phyloP scores from a whole-genome alignment of 257 asterid species.

The Nicotiana noctiflora region DNA sequence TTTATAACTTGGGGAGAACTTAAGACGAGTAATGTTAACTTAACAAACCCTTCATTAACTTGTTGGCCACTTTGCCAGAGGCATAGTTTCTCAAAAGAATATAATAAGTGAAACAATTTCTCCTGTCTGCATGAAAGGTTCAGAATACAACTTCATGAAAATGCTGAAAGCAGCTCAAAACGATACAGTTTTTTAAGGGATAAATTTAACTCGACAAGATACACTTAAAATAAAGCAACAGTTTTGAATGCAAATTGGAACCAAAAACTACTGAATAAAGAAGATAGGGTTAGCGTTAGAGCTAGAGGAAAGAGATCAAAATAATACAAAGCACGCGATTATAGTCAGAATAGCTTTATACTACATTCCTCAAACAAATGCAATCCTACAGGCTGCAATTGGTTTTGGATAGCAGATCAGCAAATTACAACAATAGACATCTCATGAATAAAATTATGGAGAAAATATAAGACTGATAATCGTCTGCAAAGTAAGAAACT shows the following conservation, averaged over 20 bases:
- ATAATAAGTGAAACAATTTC: not conserved
- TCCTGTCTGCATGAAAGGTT: not conserved
- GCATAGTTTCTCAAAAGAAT: not conserved
- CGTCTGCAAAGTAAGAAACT: not conserved
- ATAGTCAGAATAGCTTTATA: not conserved
- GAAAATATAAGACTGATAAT: not conserved
- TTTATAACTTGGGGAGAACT: not conserved
- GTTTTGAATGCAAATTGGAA: not conserved
- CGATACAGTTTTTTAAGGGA: not conserved
- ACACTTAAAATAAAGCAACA: not conserved
- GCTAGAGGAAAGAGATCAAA: not conserved
- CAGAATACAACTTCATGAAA: not conserved
- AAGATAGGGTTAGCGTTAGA: not conserved
- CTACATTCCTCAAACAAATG: not conserved
- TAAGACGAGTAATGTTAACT: not conserved
- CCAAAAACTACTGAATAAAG: not conserved
- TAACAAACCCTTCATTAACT: not conserved
- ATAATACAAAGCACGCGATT: not conserved
- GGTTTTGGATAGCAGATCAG: not conserved
- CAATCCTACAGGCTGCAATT: not conserved
- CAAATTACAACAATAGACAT: not conserved
- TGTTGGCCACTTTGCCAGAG: not conserved
- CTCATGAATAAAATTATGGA: not conserved
- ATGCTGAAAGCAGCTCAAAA: not conserved
- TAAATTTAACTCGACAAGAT: not conserved